Conservation (phyloP, 2,329 filamentous ascomycete species). For the Cladosporium colombiae region DNA sequence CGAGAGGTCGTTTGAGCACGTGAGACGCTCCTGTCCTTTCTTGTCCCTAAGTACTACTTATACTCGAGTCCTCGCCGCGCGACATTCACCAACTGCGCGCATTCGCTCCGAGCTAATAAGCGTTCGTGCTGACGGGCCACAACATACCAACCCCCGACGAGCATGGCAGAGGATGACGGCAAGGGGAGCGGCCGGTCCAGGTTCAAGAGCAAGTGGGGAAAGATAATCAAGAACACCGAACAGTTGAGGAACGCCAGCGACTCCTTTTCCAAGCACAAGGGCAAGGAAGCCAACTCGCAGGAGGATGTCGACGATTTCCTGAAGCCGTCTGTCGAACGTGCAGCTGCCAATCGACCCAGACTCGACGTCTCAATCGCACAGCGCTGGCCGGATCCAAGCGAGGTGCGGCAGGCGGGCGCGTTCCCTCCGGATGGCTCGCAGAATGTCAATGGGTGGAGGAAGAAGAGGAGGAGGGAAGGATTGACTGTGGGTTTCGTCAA, state of each 20-base stretch:
- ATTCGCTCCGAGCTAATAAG: conserved; percentile 5
- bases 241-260: conserved; percentile 8
- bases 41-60: background rate
- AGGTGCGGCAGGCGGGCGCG: conserved; percentile 37
- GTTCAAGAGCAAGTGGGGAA: conserved; percentile 38
- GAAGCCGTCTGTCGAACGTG: conserved; percentile 52
- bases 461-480: conserved; percentile 60
- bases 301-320: conserved; percentile 59
- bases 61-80: background rate
- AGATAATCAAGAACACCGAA: conserved; percentile 31
- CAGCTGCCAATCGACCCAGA: conserved; percentile 40
- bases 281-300: conserved; percentile 12
- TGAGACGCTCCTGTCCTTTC: background rate
- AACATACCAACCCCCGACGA: background rate
- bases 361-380: conserved; percentile 54
- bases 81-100: background rate
- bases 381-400: conserved; percentile 53
- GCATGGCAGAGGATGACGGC: conserved; percentile 27
- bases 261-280: background rate
- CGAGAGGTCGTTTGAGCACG: background rate
- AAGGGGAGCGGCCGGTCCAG: conserved; percentile 26
- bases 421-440: conserved; percentile 16
- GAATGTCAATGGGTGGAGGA: conserved; percentile 31
- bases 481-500: conserved; percentile 74
- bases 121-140: conserved; percentile 5